Base-by-base conservation (phyloP, 192 early-diverging fungal species). In the Backusella macrospora region DNA sequence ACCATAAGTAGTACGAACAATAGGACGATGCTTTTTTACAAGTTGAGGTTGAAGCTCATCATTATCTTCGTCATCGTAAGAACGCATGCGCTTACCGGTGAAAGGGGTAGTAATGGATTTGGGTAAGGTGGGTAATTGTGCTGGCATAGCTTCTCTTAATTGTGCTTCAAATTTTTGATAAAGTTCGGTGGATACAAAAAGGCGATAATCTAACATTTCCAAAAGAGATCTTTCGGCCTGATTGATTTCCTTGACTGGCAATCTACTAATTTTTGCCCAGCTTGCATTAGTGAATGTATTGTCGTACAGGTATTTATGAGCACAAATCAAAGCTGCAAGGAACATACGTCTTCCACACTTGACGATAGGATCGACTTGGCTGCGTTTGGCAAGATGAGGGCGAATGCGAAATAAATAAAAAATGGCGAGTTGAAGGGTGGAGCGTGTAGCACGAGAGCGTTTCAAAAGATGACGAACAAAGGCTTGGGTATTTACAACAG, bases 231-330 rank as follows among this genome's bases (percentile, higher is more conserved):
- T 81, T 86, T 98, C 96, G 75, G 91, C 91, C 40, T 88, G 85
- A 81, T 93, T 92, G 68, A 98, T 92, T 82, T 98, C 94, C 13
- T 80, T 67, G 48, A 92, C 85, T 18, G 88, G 80, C 16, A 98
- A 87, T 68, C 90, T 90, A 37, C 94, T 96, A 46, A 97, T 93
- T 83, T 92, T 94, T 64, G 93, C 83, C 96, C 96, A 98, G 6
- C 93, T 91, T 73, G 84, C 84, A 86, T 95, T 96, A 18, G 90
- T 88, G 79, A 95, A 98, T 65, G 90, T 91, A 59, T 89, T 89
- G 87, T 98, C 96, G 74, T 89, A 88, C 69, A 93, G 86, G 75
- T 91, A 96, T 77, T 98, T 98, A 73, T 94, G 94, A 7, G 96
- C 93, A 64, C 94, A 83, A 63, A 98, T 92, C 29, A 98, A 80